Conservation (phyloP, 768 basidiomycete genomes). For the Calocera cornea region DNA sequence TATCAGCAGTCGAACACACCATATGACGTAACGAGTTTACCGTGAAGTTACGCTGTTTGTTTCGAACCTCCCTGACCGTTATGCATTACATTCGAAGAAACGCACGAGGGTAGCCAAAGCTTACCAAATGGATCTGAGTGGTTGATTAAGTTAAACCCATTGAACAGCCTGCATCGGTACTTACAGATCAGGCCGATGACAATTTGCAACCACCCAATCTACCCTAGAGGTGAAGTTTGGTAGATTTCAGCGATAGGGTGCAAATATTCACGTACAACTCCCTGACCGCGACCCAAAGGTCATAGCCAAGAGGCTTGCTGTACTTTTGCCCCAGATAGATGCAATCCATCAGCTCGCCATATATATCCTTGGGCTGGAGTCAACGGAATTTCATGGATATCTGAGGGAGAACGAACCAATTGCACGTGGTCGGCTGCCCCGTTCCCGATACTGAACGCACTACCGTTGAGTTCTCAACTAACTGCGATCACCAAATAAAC, state of each 20-base stretch:
- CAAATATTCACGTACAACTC: constrained; percentile 43
- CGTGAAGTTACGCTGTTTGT: constrained; percentile 71
- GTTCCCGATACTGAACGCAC: constrained; percentile 59
- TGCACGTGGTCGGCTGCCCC: constrained; percentile 92
- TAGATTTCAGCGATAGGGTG: not conserved
- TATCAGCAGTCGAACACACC: not conserved
- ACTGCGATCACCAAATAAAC: not conserved
- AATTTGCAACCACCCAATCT: constrained; percentile 66
- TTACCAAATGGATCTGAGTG: constrained; percentile 68
- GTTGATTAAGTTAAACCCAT: constrained; percentile 5
- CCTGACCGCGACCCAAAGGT: constrained; percentile 55
- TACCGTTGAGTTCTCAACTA: constrained; percentile 5
- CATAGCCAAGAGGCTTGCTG: constrained; percentile 32
- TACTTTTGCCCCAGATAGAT: constrained; percentile 90
- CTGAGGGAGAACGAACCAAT: constrained; percentile 35
- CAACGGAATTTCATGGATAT: constrained; percentile 5
- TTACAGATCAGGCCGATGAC: constrained; percentile 66
- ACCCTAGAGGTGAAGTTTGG: constrained; percentile 33
- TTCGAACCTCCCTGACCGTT: constrained; percentile 68
- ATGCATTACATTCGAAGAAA: constrained; percentile 10
- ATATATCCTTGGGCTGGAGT: constrained; percentile 59
- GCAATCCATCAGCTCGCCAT: constrained; percentile 86
- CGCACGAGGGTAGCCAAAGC: constrained; percentile 21
- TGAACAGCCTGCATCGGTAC: constrained; percentile 20
- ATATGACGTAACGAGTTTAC: constrained; percentile 29